Evolutionary conservation across 1,284 basidiomycete genomes (phyloP).

Genomic region (Cronartium ribicola): DNA sequence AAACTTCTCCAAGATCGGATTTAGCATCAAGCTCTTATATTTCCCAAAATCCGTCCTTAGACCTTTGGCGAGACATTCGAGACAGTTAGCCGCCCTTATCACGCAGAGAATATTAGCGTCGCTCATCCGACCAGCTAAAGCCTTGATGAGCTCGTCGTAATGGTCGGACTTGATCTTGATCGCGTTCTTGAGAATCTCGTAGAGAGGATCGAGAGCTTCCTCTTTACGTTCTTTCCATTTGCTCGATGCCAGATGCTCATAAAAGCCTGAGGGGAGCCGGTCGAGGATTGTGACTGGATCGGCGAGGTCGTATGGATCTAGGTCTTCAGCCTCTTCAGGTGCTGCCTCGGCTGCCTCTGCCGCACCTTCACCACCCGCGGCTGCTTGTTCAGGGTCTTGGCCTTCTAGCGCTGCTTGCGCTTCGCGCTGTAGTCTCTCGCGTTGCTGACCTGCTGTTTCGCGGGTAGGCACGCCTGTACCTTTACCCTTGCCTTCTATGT

Average conservation of each 20-base stretch:
- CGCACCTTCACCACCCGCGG: constrained; percentile 42
- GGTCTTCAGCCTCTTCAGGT: constrained; percentile 53
- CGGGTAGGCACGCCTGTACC: constrained; percentile 74
- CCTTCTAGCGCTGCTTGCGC: constrained; percentile 50
- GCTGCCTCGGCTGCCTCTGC: constrained; percentile 43
- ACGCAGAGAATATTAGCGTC: constrained; percentile 97
- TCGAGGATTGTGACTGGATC: constrained; percentile 75
- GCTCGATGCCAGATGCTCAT: constrained; percentile 70
- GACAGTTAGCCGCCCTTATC: constrained; percentile 75
- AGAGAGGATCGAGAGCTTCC: constrained; percentile 72
- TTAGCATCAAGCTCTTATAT: constrained; percentile 69
- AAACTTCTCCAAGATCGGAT: constrained; percentile 77
- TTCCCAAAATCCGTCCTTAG: constrained; percentile 66
- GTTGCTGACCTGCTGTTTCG: constrained; percentile 70
- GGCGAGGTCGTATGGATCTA: constrained; percentile 76
- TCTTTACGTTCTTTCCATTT: constrained; percentile 99
- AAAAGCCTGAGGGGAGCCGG: constrained; percentile 70
- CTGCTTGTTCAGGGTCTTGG: constrained; percentile 51
- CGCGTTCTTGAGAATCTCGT: constrained; percentile 68
- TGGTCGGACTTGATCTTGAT: constrained; percentile 70
- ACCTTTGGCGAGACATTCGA: constrained; percentile 81
- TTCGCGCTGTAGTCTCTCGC: constrained; percentile 56
- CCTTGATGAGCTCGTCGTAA: constrained; percentile 67
- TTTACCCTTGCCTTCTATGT: constrained; percentile 74
- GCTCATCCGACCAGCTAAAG: constrained; percentile 73